Percentiles rank a stretch among this genome's conserved stretches.
phyloP scores from a whole-genome alignment of 2,329 filamentous ascomycete genomes.

The Sporothrix variecibatus region DNA sequence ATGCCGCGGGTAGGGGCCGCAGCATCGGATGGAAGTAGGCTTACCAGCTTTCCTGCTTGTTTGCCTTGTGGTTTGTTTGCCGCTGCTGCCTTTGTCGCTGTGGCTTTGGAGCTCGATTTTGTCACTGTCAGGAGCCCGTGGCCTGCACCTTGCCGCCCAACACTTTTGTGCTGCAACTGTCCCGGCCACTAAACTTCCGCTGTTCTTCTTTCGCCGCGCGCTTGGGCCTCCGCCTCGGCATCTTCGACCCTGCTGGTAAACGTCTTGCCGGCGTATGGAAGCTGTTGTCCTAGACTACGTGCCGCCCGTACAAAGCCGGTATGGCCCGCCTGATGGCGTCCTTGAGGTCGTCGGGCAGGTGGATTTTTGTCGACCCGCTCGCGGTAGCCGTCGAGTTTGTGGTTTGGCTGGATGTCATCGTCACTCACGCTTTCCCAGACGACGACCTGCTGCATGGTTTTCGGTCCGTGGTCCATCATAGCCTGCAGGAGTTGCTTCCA shows the following conservation, averaged over 20 bases:
- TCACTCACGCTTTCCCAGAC: slow-evolving; percentile 17
- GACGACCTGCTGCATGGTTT: slow-evolving; percentile 18
- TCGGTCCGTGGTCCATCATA: slow-evolving; percentile 24
- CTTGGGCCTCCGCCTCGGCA: neutral
- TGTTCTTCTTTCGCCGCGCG: neutral
- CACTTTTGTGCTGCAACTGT: neutral
- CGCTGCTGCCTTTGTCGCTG: neutral
- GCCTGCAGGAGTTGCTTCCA: slow-evolving; percentile 28
- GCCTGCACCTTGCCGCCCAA: neutral
- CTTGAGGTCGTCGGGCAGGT: slow-evolving; percentile 20
- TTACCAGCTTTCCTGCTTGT: too few relatives aligned
- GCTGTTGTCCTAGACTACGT: slow-evolving; percentile 9
- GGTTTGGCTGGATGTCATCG: slow-evolving; percentile 24
- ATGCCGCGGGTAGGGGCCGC: slow-evolving; percentile 44
- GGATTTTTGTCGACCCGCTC: slow-evolving; percentile 22
- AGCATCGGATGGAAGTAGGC: neutral
- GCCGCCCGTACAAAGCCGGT: slow-evolving; percentile 2
- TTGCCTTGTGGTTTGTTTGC: too few relatives aligned
- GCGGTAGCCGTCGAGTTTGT: slow-evolving; percentile 12
- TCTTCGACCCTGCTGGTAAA: neutral
- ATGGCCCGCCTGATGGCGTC: slow-evolving; percentile 20
- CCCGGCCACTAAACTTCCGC: neutral
- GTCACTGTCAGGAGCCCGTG: neutral
- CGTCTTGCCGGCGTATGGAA: slow-evolving; percentile 22
- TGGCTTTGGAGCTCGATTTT: neutral